phyloP scores from a whole-genome alignment of 1,284 basidiomycete species.

The Trichosporon sp. region DNA sequence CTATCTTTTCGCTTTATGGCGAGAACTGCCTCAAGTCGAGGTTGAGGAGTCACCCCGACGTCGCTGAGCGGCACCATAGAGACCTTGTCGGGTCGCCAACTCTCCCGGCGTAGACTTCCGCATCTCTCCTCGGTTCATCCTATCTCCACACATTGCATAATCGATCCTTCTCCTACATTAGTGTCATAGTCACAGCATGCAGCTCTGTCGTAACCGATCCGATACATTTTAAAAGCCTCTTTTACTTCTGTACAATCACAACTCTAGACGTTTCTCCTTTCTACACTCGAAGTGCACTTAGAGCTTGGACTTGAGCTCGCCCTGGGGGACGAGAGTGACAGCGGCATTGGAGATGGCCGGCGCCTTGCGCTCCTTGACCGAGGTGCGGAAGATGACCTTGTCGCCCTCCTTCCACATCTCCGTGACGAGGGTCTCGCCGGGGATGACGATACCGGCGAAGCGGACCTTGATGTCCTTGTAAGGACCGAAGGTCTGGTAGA shows the following conservation, averaged over 20 bases:
- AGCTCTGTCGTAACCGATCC: neutral
- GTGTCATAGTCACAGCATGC: too few relatives aligned
- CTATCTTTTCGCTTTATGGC: constrained; percentile 30
- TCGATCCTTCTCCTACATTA: too few relatives aligned
- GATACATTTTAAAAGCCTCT: neutral
- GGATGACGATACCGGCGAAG: constrained; percentile 72
- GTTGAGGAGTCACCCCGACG: constrained; percentile 28
- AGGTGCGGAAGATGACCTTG: constrained; percentile 78
- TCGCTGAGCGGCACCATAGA: constrained; percentile 22
- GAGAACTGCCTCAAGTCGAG: constrained; percentile 31
- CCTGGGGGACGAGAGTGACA: constrained; percentile 56
- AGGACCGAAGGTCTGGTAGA: constrained; percentile 80
- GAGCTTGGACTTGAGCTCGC: constrained; percentile 51
- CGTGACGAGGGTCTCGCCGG: constrained; percentile 90
- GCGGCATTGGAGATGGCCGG: constrained; percentile 61
- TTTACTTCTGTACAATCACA: constrained; percentile 9
- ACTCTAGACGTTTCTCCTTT: neutral
- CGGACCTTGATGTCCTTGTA: constrained; percentile 96
- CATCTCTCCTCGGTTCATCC: too few relatives aligned
- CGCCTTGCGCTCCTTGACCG: constrained; percentile 61
- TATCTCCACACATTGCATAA: too few relatives aligned
- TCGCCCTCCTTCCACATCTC: constrained; percentile 97
- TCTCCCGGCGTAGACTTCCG: neutral
- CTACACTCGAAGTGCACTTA: constrained; percentile 27
- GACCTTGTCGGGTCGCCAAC: constrained; percentile 17